A percentile compares a stretch with the other conserved stretches of the same genome.
phyloP scores from a whole-genome alignment of 2,329 filamentous ascomycete species.

The Aspergillus alliaceus region DNA sequence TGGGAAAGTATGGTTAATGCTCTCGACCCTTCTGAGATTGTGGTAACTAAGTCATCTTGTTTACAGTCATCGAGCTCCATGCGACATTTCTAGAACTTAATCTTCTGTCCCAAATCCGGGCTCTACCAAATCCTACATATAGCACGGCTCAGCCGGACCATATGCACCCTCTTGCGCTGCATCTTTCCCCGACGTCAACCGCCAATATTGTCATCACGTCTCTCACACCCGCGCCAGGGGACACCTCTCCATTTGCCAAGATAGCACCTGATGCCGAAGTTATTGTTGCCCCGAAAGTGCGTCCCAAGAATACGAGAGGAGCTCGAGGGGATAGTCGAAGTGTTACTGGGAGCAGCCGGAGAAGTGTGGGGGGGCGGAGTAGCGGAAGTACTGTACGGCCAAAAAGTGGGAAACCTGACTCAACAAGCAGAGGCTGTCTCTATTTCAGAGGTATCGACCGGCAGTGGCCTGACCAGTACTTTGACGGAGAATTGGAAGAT shows the following conservation, averaged over 20 bases:
- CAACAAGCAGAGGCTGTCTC: slow-evolving; percentile 53
- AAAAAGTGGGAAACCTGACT: slow-evolving; percentile 61
- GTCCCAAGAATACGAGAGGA: slow-evolving; percentile 66
- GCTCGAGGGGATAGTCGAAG: slow-evolving; percentile 73
- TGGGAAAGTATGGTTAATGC: slow-evolving; percentile 73
- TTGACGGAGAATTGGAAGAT: slow-evolving; percentile 64
- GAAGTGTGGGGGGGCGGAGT: slow-evolving; percentile 69
- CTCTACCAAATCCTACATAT: slow-evolving; percentile 81
- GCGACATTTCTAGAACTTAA: slow-evolving; percentile 95
- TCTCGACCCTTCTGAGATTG: neutral
- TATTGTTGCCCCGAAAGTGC: slow-evolving; percentile 91
- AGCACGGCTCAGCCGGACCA: slow-evolving; percentile 53
- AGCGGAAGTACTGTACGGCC: slow-evolving; percentile 68
- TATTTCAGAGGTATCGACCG: slow-evolving; percentile 81
- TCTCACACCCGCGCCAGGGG: slow-evolving; percentile 70
- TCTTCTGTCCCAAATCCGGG: slow-evolving; percentile 86
- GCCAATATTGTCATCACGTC: slow-evolving; percentile 86
- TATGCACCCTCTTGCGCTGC: slow-evolving; percentile 81
- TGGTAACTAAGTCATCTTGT: slow-evolving; percentile 10
- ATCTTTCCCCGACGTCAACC: slow-evolving; percentile 91
- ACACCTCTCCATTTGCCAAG: slow-evolving; percentile 78
- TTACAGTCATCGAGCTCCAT: slow-evolving; percentile 85
- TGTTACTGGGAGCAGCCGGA: slow-evolving; percentile 74
- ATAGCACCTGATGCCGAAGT: slow-evolving; percentile 93
- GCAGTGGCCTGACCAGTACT: slow-evolving; percentile 69